Conservation (phyloP, 441 rosid species). For the Hura crepitans region DNA sequence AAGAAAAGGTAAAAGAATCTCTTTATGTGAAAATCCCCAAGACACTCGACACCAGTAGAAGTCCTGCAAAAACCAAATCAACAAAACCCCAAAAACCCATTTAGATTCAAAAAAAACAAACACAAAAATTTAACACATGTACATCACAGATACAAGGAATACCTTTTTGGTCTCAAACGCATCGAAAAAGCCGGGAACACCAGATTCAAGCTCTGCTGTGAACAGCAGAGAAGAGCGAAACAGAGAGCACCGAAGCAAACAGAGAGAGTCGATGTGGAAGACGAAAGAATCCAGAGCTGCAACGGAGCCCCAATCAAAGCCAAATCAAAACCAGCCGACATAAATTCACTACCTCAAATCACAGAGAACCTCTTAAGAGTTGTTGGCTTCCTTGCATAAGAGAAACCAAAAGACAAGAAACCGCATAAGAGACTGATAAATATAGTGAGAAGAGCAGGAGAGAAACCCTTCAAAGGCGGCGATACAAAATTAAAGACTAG, state of each 20-base stretch:
- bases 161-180: constrained; percentile 75
- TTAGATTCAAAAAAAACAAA: background rate
- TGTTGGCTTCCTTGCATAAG: constrained; percentile 17
- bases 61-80: constrained; percentile 50
- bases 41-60: constrained; percentile 64
- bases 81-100: constrained; percentile 22
- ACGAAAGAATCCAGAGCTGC: constrained; percentile 42
- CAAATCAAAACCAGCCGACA: constrained; percentile 81
- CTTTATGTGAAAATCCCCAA: constrained; percentile 65
- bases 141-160: no score
- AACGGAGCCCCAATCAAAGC: constrained; percentile 61
- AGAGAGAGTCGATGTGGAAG: constrained; percentile 13
- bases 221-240: constrained; percentile 55
- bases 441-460: constrained; percentile 11
- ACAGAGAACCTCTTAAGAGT: constrained; percentile 13
- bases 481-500: background rate
- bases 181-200: constrained; percentile 49
- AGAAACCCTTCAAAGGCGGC: constrained; percentile 1
- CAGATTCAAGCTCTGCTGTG: constrained; percentile 48
- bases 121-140: no score
- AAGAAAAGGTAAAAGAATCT: constrained; percentile 51
- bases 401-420: constrained; percentile 22
- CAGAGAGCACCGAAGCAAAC: constrained; percentile 10
- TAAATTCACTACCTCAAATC: constrained; percentile 42
- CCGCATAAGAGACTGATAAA: constrained; percentile 25